Evolutionary conservation across 2,329 filamentous ascomycete species (phyloP).

Genomic region (Ilyonectria mors-panacis): DNA sequence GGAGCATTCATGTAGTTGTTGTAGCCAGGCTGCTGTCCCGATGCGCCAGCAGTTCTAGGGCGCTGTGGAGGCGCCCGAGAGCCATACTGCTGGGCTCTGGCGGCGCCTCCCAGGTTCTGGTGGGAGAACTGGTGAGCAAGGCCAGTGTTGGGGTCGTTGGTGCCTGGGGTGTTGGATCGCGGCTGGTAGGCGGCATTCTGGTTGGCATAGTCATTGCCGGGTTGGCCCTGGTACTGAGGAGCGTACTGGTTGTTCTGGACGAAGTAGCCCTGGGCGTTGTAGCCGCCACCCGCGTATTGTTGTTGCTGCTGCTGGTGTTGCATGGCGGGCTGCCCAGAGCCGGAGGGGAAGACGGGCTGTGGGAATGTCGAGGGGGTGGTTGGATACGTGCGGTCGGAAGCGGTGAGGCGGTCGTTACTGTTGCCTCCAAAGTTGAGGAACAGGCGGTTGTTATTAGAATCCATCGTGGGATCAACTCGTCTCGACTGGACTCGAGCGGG

Average conservation of each 20-base stretch:
- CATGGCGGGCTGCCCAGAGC: constrained; percentile 41
- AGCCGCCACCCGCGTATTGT: constrained; percentile 66
- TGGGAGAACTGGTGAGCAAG: constrained; percentile 97
- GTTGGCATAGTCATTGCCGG: constrained; percentile 64
- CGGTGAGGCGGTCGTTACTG: constrained; percentile 74
- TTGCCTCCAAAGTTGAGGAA: constrained; percentile 75
- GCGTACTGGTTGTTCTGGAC: constrained; percentile 72
- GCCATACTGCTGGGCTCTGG: constrained; percentile 78
- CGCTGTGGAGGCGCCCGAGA: constrained; percentile 80
- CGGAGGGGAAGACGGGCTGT: constrained; percentile 79
- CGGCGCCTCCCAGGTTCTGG: constrained; percentile 87
- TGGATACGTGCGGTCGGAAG: constrained; percentile 79
- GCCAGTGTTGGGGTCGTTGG: constrained; percentile 89
- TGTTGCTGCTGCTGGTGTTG: constrained; percentile 61
- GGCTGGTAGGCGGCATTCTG: constrained; percentile 64
- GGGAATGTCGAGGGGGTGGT: constrained; percentile 97
- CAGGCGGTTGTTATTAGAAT: constrained; percentile 72
- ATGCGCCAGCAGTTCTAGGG: constrained; percentile 85
- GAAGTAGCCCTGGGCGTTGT: constrained; percentile 70
- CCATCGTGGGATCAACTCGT: constrained; percentile 59
- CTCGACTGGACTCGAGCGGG: constrained; percentile 41
- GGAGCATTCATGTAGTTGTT: constrained; percentile 76
- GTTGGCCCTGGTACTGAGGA: constrained; percentile 58
- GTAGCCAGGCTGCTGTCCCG: constrained; percentile 74
- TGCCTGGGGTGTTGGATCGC: constrained; percentile 70